These are phyloP conservation scores for Penicillium angulare DNA, from an alignment of 495 filamentous ascomycete genomes.

Conservation along the genomic window DNA sequence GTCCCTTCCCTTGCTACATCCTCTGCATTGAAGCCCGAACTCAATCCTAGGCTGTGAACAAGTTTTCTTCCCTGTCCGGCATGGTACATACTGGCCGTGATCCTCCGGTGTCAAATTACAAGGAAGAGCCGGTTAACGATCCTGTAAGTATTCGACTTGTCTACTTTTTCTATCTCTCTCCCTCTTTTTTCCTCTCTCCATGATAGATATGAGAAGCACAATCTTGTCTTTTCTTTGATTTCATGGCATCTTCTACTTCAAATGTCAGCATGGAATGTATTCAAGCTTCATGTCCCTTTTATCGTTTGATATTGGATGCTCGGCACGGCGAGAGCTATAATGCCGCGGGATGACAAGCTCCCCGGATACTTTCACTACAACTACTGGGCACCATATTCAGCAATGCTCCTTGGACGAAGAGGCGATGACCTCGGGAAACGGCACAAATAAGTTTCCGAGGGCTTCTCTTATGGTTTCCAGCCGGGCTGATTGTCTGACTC, in stretches of 20 bases:
- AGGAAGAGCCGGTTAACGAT: constrained; percentile 43
- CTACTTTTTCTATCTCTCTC: constrained; percentile 3
- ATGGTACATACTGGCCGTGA: constrained; percentile 49
- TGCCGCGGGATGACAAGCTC: too few relatives aligned
- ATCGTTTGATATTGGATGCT: not conserved
- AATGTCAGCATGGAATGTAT: too few relatives aligned
- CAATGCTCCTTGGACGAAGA: not conserved
- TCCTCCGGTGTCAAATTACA: constrained; percentile 41
- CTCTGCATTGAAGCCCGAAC: constrained; percentile 9
- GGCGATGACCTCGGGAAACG: not conserved
- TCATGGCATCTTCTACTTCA: constrained; percentile 17
- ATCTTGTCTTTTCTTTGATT: constrained; percentile 14
- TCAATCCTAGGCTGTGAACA: constrained; percentile 20
- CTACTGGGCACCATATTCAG: not conserved
- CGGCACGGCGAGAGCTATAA: too few relatives aligned
- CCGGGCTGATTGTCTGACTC: not conserved
- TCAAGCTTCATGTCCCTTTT: too few relatives aligned
- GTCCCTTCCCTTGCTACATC: not conserved
- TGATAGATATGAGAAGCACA: too few relatives aligned
- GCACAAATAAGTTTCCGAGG: not conserved
- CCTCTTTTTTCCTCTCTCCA: too few relatives aligned
- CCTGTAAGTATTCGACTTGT: constrained; percentile 34
- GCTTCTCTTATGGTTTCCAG: not conserved
- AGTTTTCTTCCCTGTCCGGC: constrained; percentile 43
- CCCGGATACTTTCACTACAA: too few relatives aligned